phyloP scores from a whole-genome alignment of 169 alveolate genomes.

The Cryptosporidium meleagridis region DNA sequence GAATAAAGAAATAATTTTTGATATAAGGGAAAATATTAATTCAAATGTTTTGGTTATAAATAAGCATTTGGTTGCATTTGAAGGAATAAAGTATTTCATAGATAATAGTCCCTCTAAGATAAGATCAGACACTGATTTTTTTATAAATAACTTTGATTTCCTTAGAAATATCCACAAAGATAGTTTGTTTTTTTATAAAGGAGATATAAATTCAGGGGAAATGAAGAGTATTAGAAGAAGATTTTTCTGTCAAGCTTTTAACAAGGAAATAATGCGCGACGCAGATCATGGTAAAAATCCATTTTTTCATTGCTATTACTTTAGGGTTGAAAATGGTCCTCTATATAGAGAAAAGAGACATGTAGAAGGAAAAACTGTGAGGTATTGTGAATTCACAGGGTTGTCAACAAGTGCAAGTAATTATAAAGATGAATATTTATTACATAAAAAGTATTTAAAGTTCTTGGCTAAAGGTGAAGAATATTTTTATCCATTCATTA shows the following conservation, averaged over 20 bases:
- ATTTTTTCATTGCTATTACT: conserved; percentile 30
- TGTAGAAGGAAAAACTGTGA: conserved; percentile 38
- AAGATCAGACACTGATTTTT: conserved; percentile 20
- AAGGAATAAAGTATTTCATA: conserved; percentile 27
- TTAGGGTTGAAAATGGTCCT: background rate
- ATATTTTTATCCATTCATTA: background rate
- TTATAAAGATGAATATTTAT: background rate
- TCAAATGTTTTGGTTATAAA: background rate
- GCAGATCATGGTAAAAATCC: conserved; percentile 14
- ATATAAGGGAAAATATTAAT: background rate
- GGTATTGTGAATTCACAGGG: conserved; percentile 28
- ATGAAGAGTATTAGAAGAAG: conserved; percentile 36
- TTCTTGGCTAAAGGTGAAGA: background rate
- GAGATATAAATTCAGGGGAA: conserved; percentile 10
- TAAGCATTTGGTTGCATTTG: conserved; percentile 9
- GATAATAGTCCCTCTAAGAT: background rate
- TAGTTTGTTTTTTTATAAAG: conserved; percentile 22
- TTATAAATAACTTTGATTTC: conserved; percentile 5
- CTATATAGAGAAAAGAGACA: background rate
- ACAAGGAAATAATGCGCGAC: background rate
- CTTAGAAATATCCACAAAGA: conserved; percentile 10
- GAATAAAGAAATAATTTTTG: background rate
- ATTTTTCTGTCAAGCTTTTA: conserved; percentile 32
- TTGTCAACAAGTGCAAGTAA: background rate
- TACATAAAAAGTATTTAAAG: background rate